These are phyloP conservation scores for Neurospora sp. DNA, from an alignment of 495 filamentous ascomycete species.

Conservation along the genomic window DNA sequence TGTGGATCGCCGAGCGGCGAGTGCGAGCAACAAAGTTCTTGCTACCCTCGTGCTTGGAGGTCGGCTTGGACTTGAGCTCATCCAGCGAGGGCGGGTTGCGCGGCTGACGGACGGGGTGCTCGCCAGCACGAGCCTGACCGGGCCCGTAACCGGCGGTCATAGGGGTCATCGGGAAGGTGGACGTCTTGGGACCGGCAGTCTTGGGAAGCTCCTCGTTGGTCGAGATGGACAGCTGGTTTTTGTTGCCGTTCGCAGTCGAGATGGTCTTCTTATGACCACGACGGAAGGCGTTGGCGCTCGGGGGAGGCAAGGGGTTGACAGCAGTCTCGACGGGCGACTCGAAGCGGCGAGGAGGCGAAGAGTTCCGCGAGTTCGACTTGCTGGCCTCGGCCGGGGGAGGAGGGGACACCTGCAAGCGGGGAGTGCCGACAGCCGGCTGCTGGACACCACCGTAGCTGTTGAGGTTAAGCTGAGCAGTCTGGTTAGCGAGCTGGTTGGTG, in stretches of 20 bases:
- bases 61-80: constrained; percentile 82
- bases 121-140: constrained; percentile 82
- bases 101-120: constrained; percentile 89
- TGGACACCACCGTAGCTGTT: constrained; percentile 23
- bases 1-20: constrained; percentile 83
- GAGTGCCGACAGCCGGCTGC: constrained; percentile 32
- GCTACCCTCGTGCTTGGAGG: constrained; percentile 89
- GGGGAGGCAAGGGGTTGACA: constrained; percentile 55
- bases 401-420: constrained; percentile 69
- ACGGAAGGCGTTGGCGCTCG: constrained; percentile 77
- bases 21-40: constrained; percentile 96
- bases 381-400: constrained; percentile 53
- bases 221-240: constrained; percentile 46
- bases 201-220: constrained; percentile 44
- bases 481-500: constrained; percentile 21
- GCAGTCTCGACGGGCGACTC: constrained; percentile 51
- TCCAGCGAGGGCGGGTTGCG: constrained; percentile 87
- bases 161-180: constrained; percentile 69
- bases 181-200: constrained; percentile 63
- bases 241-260: constrained; percentile 60
- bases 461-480: constrained; percentile 16
- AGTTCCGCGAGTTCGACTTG: constrained; percentile 43
- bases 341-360: constrained; percentile 59
- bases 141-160: constrained; percentile 78
- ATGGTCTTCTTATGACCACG: constrained; percentile 84